Conservation (phyloP, 2,329 filamentous ascomycete species). For the Ambrosiella beaveri region DNA sequence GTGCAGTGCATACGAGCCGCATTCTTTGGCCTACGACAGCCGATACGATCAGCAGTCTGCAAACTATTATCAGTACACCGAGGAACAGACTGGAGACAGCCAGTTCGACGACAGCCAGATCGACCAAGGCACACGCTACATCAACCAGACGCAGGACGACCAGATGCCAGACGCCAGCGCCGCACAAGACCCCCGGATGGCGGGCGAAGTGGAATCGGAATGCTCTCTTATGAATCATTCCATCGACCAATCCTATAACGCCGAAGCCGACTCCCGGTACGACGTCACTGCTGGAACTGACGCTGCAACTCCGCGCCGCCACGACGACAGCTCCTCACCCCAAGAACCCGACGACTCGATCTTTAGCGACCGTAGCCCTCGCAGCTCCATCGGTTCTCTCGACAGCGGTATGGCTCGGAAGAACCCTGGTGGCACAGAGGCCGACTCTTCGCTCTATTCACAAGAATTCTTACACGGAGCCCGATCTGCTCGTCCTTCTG, state of each 20-base stretch:
- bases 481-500: slow-evolving; percentile 30
- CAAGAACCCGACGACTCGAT: slow-evolving; percentile 37
- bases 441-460: slow-evolving; percentile 5
- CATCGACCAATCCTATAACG: slow-evolving; percentile 12
- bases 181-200: neutral
- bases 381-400: slow-evolving; percentile 39
- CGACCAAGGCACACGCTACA: neutral
- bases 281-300: slow-evolving; percentile 6
- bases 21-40: neutral
- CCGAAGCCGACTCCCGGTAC: slow-evolving; percentile 8
- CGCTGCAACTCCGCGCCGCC: neutral
- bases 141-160: neutral
- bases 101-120: slow-evolving; percentile 2
- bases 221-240: slow-evolving; percentile 11
- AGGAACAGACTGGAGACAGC: slow-evolving; percentile 4
- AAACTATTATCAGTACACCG: neutral
- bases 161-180: neutral
- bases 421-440: slow-evolving; percentile 5
- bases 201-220: neutral
- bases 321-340: slow-evolving; percentile 24
- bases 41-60: neutral
- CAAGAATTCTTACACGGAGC: slow-evolving; percentile 16
- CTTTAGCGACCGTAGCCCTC: slow-evolving; percentile 40
- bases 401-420: slow-evolving; percentile 21
- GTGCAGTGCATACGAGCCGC: neutral